Evolutionary conservation across 2,329 filamentous ascomycete genomes (phyloP).

Genomic region (Shiraia sp.): DNA sequence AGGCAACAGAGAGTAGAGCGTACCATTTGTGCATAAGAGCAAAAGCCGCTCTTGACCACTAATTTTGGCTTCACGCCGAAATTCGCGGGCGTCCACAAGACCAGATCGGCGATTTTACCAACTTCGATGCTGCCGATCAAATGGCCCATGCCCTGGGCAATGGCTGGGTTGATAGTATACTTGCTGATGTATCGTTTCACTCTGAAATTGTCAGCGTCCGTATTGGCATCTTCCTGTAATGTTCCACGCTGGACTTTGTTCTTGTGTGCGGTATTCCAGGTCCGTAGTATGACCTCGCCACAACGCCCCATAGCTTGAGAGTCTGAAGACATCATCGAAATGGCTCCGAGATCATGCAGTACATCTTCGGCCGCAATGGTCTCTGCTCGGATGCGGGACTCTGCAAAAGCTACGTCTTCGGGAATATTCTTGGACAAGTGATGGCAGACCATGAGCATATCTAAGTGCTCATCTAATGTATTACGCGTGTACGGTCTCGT

Average conservation of each 20-base stretch:
- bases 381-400: slow-evolving; percentile 90
- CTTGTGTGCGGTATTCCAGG: slow-evolving; percentile 97
- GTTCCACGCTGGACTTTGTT: slow-evolving; percentile 84
- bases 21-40: slow-evolving; percentile 83
- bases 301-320: slow-evolving; percentile 96
- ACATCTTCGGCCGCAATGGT: slow-evolving; percentile 97
- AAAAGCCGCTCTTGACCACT: slow-evolving; percentile 86
- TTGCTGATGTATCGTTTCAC: slow-evolving; percentile 94
- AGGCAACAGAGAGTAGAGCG: slow-evolving; percentile 19
- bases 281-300: slow-evolving; percentile 88
- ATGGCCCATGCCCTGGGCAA: slow-evolving; percentile 88
- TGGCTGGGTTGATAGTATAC: slow-evolving; percentile 92
- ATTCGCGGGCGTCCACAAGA: slow-evolving; percentile 81
- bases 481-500: slow-evolving; percentile 89
- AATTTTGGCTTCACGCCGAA: slow-evolving; percentile 85
- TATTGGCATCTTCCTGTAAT: slow-evolving; percentile 76
- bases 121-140: slow-evolving; percentile 84
- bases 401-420: slow-evolving; percentile 93
- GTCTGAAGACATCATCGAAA: slow-evolving; percentile 96
- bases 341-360: slow-evolving; percentile 89
- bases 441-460: slow-evolving; percentile 99
- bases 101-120: slow-evolving; percentile 86
- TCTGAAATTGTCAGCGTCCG: slow-evolving; percentile 83
- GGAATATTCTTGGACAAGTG: slow-evolving; percentile 90
- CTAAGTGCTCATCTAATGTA: slow-evolving; percentile 92